These are phyloP conservation scores for Termitomyces sp. DNA, from an alignment of 768 basidiomycete species.

Conservation along the genomic window DNA sequence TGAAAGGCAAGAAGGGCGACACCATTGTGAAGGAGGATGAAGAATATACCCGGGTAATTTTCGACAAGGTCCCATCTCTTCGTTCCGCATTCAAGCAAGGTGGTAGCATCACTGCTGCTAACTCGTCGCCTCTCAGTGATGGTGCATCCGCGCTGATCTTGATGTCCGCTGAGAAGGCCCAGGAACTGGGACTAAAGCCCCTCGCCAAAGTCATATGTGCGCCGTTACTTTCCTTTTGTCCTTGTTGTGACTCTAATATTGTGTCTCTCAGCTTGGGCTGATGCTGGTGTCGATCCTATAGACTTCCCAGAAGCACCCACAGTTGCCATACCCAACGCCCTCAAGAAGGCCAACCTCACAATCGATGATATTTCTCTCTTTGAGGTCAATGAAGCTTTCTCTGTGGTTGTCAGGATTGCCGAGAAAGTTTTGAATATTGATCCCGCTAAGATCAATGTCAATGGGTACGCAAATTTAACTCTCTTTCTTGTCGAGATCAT, in stretches of 20 bases:
- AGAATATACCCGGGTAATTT: constrained; percentile 95
- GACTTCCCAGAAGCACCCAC: constrained; percentile 97
- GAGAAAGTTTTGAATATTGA: constrained; percentile 86
- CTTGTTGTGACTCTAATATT: constrained; percentile 10
- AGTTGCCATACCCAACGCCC: constrained; percentile 81
- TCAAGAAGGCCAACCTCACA: constrained; percentile 81
- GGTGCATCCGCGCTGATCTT: constrained; percentile 94
- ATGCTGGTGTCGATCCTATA: constrained; percentile 93
- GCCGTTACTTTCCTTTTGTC: constrained; percentile 25
- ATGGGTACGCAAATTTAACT: constrained; percentile 53
- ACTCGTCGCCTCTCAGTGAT: constrained; percentile 92
- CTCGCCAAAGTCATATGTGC: constrained; percentile 92
- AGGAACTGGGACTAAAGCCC: constrained; percentile 87
- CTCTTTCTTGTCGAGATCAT: constrained; percentile 2
- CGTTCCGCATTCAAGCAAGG: constrained; percentile 87
- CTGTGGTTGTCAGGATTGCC: constrained; percentile 85
- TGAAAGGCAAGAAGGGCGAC: constrained; percentile 94
- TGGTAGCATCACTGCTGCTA: constrained; percentile 93
- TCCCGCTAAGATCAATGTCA: constrained; percentile 83
- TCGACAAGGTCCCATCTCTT: constrained; percentile 87
- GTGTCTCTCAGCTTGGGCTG: constrained; percentile 76
- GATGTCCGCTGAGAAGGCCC: constrained; percentile 89
- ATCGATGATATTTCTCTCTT: constrained; percentile 84
- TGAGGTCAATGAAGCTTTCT: constrained; percentile 98
- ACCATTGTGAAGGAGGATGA: constrained; percentile 90